A percentile compares a stretch with the other conserved stretches of the same genome.
Evolutionary conservation across 805 yeast genomes (phyloP).

Genomic region (Candida methanosorbosa): DNA sequence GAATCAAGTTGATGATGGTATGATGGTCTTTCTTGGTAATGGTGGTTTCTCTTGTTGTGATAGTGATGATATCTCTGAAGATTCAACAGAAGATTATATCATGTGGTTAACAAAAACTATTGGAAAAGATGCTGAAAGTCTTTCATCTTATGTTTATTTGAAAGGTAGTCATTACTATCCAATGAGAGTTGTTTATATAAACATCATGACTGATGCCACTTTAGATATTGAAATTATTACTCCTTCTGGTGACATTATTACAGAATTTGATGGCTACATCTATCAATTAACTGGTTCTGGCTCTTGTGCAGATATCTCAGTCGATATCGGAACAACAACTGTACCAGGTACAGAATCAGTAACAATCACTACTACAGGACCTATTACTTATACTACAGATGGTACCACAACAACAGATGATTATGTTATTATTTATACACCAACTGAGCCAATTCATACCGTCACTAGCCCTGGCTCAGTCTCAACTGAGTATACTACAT

Average conservation of each 20-base stretch:
- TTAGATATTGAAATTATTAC: constrained; percentile 5
- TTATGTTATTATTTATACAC: neutral
- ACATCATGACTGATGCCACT: constrained; percentile 4
- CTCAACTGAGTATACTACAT: neutral
- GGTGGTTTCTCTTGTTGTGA: constrained; percentile 23
- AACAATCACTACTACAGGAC: neutral
- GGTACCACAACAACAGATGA: neutral
- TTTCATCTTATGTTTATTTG: neutral
- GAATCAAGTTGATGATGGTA: constrained; percentile 16
- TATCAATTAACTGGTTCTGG: neutral
- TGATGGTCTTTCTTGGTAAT: constrained; percentile 19
- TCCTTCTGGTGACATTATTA: constrained; percentile 5
- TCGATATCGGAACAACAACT: neutral
- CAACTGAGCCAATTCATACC: neutral
- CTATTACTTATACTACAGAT: neutral
- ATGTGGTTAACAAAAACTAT: neutral
- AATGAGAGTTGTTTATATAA: constrained; percentile 10
- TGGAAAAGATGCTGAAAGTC: neutral
- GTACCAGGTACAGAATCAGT: neutral
- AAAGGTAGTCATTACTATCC: constrained; percentile 10
- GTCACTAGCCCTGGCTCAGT: neutral
- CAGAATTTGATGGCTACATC: neutral
- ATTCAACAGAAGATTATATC: neutral
- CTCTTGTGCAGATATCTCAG: neutral
- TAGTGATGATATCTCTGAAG: neutral